These are phyloP conservation scores for Emmonsia crescens DNA, from an alignment of 2,329 filamentous ascomycete genomes.

Conservation along the genomic window DNA sequence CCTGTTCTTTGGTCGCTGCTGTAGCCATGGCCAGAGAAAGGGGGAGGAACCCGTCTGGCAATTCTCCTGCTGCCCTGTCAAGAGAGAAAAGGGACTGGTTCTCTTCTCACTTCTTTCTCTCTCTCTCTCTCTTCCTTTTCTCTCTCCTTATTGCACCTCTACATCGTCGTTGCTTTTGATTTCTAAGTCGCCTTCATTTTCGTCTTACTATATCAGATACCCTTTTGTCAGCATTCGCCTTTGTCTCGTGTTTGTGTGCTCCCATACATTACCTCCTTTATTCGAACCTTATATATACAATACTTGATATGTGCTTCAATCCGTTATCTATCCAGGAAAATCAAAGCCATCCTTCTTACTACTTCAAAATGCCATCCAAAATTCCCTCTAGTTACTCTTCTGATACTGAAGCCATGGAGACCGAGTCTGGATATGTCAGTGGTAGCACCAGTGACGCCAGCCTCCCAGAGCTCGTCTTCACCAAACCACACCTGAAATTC, in stretches of 20 bases:
- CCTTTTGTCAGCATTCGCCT: background rate
- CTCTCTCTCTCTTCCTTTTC: slow-evolving; percentile 13
- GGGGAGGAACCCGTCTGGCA: background rate
- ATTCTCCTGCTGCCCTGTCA: background rate
- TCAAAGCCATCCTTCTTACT: background rate
- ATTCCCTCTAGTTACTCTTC: slow-evolving; percentile 33
- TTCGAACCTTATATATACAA: background rate
- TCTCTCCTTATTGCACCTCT: slow-evolving; percentile 7
- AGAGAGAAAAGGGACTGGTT: slow-evolving; percentile 15
- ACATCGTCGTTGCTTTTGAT: slow-evolving; percentile 1
- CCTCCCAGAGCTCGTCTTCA: slow-evolving; percentile 73
- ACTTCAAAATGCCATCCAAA: slow-evolving; percentile 9
- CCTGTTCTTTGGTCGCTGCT: background rate
- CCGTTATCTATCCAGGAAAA: background rate
- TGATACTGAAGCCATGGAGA: slow-evolving; percentile 30
- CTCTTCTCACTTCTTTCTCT: slow-evolving; percentile 21
- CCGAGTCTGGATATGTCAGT: slow-evolving; percentile 77
- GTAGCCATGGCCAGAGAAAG: background rate
- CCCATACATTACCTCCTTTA: background rate
- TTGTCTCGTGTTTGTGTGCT: background rate
- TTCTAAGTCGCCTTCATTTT: background rate
- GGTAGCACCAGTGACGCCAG: slow-evolving; percentile 51
- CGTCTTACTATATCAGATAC: background rate
- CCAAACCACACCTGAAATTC: slow-evolving; percentile 75
- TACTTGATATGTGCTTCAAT: slow-evolving; percentile 3